Evolutionary conservation across 2,329 filamentous ascomycete genomes (phyloP).

Genomic region (Lachnellula hyalina): DNA sequence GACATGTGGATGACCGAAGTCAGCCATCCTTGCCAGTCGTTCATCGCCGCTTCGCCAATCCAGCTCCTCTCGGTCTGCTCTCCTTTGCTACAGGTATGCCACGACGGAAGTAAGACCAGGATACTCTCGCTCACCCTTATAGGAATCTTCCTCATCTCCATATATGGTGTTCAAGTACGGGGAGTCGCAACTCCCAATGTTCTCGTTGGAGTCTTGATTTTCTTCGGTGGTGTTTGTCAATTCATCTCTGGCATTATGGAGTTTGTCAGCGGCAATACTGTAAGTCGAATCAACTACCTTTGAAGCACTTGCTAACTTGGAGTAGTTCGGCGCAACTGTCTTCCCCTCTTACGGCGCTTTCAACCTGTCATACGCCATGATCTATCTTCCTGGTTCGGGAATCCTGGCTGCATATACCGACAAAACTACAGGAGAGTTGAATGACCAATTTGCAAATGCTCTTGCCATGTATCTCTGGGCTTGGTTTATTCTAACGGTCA

Average conservation of each 20-base stretch:
- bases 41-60: conserved; percentile 17
- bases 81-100: conserved; percentile 33
- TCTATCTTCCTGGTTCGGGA: conserved; percentile 35
- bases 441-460: conserved; percentile 5
- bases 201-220: conserved; percentile 33
- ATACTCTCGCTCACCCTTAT: too few species aligned
- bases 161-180: too few species aligned
- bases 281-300: too few species aligned
- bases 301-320: too few species aligned
- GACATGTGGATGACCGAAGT: conserved; percentile 4
- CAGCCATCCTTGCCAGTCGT: conserved; percentile 23
- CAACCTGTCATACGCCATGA: conserved; percentile 36
- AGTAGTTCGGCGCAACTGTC: conserved; percentile 31
- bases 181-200: conserved; percentile 6
- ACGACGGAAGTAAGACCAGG: too few species aligned
- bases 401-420: conserved; percentile 35
- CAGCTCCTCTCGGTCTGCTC: conserved; percentile 31
- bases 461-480: not conserved
- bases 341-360: conserved; percentile 37
- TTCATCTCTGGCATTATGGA: conserved; percentile 11
- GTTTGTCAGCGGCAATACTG: conserved; percentile 17
- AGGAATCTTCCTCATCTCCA: too few species aligned
- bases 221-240: conserved; percentile 32
- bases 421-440: conserved; percentile 20
- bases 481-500: too few species aligned